A percentile compares a stretch with the other conserved stretches of the same genome.
phyloP scores from a whole-genome alignment of 768 basidiomycete species.

The Russula lepida region DNA sequence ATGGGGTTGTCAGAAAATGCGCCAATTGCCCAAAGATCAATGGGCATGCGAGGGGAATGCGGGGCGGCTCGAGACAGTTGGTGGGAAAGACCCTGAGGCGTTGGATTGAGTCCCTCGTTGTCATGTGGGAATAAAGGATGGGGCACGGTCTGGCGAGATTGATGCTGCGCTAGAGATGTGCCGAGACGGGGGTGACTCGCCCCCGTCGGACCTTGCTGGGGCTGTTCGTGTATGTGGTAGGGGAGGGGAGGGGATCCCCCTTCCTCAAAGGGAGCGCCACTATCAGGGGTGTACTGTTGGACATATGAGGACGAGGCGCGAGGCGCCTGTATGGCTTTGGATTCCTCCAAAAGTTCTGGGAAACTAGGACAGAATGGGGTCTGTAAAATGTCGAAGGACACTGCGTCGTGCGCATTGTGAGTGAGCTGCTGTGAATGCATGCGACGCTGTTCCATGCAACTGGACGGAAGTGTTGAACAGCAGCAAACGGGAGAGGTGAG shows the following conservation, averaged over 20 bases:
- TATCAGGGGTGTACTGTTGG: not conserved
- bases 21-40: not conserved
- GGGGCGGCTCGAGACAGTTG: not conserved
- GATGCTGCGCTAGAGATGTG: not conserved
- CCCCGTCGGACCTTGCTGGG: not conserved
- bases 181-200: not conserved
- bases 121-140: conserved; percentile 4
- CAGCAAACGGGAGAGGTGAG: not conserved
- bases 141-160: not conserved
- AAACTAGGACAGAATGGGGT: not conserved
- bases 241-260: not conserved
- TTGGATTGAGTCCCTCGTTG: not conserved
- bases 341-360: not conserved
- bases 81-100: not conserved
- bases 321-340: conserved; percentile 2
- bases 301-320: not conserved
- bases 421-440: conserved; percentile 4
- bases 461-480: not conserved
- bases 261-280: not conserved
- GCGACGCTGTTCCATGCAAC: conserved; percentile 4
- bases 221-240: not conserved
- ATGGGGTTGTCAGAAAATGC: not conserved
- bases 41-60: not conserved
- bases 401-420: not conserved
- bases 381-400: conserved; percentile 1